These are phyloP conservation scores for Pharus latifolius DNA, from an alignment of 176 grass and related monocot genomes.

Conservation along the genomic window DNA sequence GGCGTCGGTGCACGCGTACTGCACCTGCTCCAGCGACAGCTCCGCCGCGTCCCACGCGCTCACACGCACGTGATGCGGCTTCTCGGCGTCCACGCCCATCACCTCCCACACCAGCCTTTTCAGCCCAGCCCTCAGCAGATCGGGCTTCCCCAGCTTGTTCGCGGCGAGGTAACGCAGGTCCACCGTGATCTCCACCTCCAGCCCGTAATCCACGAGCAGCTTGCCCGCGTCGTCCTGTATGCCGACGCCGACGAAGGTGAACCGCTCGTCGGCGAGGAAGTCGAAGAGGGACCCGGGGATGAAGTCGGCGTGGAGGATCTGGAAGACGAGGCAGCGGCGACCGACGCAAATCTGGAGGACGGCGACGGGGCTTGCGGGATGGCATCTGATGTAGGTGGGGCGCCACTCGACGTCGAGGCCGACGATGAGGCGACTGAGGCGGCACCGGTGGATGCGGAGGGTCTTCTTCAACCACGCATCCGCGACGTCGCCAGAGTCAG, in stretches of 20 bases:
- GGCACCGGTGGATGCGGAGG: constrained; percentile 1
- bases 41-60: background rate
- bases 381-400: background rate
- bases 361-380: constrained; percentile 1
- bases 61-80: background rate
- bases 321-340: constrained; percentile 43
- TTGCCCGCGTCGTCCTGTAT: background rate
- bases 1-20: constrained; percentile 28
- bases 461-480: background rate
- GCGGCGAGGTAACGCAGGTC: constrained; percentile 21
- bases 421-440: constrained; percentile 11
- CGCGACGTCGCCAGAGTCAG: background rate
- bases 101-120: constrained; percentile 8
- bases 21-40: constrained; percentile 13
- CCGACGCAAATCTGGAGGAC: constrained; percentile 48
- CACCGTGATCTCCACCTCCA: background rate
- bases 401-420: constrained; percentile 39
- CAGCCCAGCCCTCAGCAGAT: background rate
- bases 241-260: constrained; percentile 36
- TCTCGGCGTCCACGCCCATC: constrained; percentile 10
- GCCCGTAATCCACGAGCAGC: background rate
- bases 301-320: constrained; percentile 35
- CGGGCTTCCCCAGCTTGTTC: background rate
- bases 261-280: constrained; percentile 16
- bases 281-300: background rate